phyloP scores from a whole-genome alignment of 768 basidiomycete species.

The Cystobasidium tubakii region DNA sequence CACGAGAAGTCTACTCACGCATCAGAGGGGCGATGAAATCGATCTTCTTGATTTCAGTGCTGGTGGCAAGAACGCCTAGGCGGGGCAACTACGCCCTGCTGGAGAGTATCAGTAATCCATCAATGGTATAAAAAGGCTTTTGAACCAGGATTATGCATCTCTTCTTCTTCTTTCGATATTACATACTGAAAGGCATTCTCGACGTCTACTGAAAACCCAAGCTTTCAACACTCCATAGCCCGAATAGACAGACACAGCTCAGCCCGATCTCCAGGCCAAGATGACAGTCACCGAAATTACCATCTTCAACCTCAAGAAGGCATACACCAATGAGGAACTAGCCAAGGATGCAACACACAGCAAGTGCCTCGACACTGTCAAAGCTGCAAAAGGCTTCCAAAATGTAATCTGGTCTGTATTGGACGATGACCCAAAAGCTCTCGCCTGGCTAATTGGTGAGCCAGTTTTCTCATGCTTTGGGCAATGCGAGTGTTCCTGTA shows the following conservation, averaged over 20 bases:
- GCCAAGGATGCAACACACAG: not conserved
- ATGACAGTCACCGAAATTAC: conserved; percentile 2
- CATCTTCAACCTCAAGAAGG: conserved; percentile 1
- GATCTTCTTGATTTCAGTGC: no score
- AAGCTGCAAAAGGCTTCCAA: not conserved
- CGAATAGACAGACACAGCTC: no score
- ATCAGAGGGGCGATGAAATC: no score
- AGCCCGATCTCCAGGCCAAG: not conserved
- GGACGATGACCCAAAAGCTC: conserved; percentile 4
- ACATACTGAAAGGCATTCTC: no score
- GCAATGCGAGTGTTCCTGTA: no score
- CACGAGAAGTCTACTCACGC: no score
- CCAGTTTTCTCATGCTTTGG: no score
- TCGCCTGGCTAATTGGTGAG: conserved; percentile 1
- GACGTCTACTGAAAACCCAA: no score
- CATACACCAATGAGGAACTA: not conserved
- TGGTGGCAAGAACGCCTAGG: not conserved
- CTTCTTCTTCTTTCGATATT: not conserved
- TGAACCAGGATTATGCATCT: not conserved
- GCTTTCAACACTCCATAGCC: no score
- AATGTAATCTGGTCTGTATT: not conserved
- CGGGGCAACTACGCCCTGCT: not conserved
- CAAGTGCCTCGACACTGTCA: not conserved
- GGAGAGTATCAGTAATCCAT: not conserved
- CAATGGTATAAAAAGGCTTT: not conserved